A percentile compares a stretch with the other conserved stretches of the same genome.
Evolutionary conservation across 2,329 filamentous ascomycete species (phyloP).

Genomic region (Claviceps purpurea): DNA sequence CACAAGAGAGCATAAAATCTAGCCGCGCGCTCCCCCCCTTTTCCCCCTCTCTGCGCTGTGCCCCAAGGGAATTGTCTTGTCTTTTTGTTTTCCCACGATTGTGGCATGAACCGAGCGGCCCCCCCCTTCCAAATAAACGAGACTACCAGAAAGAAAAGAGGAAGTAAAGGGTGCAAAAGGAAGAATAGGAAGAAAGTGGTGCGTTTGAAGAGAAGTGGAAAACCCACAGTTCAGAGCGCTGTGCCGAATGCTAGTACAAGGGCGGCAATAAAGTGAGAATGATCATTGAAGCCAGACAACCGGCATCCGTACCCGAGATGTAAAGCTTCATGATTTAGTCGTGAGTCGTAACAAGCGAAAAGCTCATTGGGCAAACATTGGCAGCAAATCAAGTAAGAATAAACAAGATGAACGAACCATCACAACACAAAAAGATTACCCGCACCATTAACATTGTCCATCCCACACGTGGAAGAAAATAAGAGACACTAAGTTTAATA

Average conservation of each 20-base stretch:
- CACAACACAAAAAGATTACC: not conserved
- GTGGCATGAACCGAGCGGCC: no score
- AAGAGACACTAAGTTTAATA: conserved; percentile 2
- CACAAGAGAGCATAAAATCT: no score
- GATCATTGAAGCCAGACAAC: not conserved
- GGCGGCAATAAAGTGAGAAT: conserved; percentile 5
- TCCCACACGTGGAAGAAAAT: conserved; percentile 3
- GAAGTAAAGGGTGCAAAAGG: not conserved
- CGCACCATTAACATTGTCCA: not conserved
- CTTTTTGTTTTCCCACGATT: no score
- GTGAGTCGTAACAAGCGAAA: conserved; percentile 2
- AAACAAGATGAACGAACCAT: not conserved
- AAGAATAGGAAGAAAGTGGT: not conserved
- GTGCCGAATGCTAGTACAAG: conserved; percentile 7
- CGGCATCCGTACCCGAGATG: not conserved
- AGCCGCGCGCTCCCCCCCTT: no score
- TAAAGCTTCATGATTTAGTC: conserved; percentile 1
- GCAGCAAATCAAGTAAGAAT: conserved; percentile 1
- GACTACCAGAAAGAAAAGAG: not conserved
- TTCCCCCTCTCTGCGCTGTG: no score
- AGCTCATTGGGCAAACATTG: conserved; percentile 4
- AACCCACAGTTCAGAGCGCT: not conserved
- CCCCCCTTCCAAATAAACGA: not conserved
- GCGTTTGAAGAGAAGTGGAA: no score
- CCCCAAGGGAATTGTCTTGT: no score